A percentile compares a stretch with the other conserved stretches of the same genome.
phyloP scores from a whole-genome alignment of 2,329 filamentous ascomycete genomes.

The Epichloe hybrida region DNA sequence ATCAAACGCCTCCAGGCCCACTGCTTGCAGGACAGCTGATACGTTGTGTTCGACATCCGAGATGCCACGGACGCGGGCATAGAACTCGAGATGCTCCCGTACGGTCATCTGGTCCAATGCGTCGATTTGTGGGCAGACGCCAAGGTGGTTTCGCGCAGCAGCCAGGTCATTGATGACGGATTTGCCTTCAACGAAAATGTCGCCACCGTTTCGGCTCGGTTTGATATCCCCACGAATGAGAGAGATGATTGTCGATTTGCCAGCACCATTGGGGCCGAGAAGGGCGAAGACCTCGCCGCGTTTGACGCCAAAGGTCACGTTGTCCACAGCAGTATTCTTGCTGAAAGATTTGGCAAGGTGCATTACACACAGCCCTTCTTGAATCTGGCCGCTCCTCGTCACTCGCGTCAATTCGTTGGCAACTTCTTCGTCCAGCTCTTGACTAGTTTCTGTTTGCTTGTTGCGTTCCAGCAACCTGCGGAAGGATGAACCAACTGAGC shows the following conservation, averaged over 20 bases:
- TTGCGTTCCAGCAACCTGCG: conserved; percentile 25
- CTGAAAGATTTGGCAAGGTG: conserved; percentile 72
- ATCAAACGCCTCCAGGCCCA: conserved; percentile 59
- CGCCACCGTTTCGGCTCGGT: conserved; percentile 56
- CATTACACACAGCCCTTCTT: conserved; percentile 62
- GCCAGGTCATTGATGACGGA: conserved; percentile 62
- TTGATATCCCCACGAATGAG: conserved; percentile 80
- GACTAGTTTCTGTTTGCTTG: conserved; percentile 15
- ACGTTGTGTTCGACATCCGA: conserved; percentile 66
- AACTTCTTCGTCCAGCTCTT: conserved; percentile 43
- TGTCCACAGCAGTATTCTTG: conserved; percentile 67
- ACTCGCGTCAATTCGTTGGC: conserved; percentile 51
- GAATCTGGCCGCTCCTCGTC: conserved; percentile 21
- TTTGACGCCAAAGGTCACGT: conserved; percentile 71
- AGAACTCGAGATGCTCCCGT: conserved; percentile 73
- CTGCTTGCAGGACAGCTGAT: conserved; percentile 60
- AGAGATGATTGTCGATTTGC: conserved; percentile 81
- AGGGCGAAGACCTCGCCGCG: conserved; percentile 78
- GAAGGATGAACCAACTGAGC: conserved; percentile 45
- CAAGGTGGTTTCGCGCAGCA: conserved; percentile 60
- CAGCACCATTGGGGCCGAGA: conserved; percentile 81
- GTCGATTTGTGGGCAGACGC: conserved; percentile 84
- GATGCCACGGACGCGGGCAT: conserved; percentile 72
- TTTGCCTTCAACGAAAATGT: conserved; percentile 66
- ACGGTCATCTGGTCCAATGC: conserved; percentile 89